Evolutionary conservation across 139 green algal genomes (phyloP).

Genomic region (Chlorella sp.): DNA sequence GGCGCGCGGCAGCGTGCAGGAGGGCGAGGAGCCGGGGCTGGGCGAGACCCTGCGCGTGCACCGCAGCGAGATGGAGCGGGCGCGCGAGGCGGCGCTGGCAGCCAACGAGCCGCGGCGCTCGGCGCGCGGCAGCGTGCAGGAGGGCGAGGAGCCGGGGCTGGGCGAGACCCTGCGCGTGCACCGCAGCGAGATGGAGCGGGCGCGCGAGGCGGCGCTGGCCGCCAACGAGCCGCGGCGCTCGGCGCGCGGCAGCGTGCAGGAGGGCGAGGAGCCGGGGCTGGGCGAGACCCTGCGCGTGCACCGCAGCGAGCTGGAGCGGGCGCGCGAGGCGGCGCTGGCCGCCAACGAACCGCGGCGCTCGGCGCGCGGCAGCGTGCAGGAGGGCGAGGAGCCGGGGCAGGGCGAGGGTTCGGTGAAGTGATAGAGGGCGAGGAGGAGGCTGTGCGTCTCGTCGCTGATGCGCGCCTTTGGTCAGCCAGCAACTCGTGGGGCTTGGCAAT

Average conservation of each 20-base stretch:
- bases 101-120: not conserved
- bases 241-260: not conserved
- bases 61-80: slow-evolving; percentile 15
- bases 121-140: not conserved
- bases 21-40: too few species aligned
- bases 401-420: too few species aligned
- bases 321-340: slow-evolving; percentile 6
- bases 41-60: slow-evolving; percentile 2
- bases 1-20: not conserved
- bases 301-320: slow-evolving; percentile 16
- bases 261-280: not conserved
- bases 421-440: too few species aligned
- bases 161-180: slow-evolving; percentile 2
- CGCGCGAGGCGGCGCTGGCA: slow-evolving; percentile 8
- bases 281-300: not conserved
- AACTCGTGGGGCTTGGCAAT: too few species aligned
- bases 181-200: slow-evolving; percentile 15
- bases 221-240: not conserved
- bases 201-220: slow-evolving; percentile 7
- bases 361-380: too few species aligned
- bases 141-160: too few species aligned
- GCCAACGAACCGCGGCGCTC: too few species aligned
- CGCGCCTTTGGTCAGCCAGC: too few species aligned
- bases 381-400: too few species aligned
- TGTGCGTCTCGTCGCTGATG: too few species aligned